Evolutionary conservation across 2,329 filamentous ascomycete species (phyloP).

Genomic region (Trichoderma cornu-damae): DNA sequence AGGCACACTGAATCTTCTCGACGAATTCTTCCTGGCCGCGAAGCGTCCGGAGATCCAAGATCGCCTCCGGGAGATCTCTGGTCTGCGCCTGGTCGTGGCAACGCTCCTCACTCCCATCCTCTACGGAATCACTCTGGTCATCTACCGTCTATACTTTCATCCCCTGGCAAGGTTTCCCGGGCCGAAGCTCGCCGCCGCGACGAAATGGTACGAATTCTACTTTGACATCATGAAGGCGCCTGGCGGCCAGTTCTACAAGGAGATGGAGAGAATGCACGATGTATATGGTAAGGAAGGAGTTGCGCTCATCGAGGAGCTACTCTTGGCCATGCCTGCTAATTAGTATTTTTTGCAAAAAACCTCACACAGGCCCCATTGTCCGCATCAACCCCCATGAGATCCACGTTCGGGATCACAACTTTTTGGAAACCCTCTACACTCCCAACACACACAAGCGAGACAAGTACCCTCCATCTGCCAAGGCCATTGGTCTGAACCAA

Average conservation of each 20-base stretch:
- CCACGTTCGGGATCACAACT: conserved; percentile 27
- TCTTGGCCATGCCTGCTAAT: background rate
- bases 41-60: background rate
- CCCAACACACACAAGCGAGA: background rate
- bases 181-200: conserved; percentile 31
- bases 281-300: conserved; percentile 30
- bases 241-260: conserved; percentile 27
- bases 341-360: conserved; percentile 23
- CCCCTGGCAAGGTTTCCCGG: conserved; percentile 30
- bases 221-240: conserved; percentile 27
- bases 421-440: conserved; percentile 25
- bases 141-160: conserved; percentile 25
- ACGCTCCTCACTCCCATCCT: background rate
- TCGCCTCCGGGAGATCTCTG: background rate
- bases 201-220: conserved; percentile 32
- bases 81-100: background rate
- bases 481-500: background rate
- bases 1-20: background rate
- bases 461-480: background rate
- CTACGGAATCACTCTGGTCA: background rate
- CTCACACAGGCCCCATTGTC: conserved; percentile 27
- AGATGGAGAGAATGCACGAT: conserved; percentile 32
- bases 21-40: background rate
- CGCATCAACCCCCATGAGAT: conserved; percentile 21
- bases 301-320: too few species aligned